Evolutionary conservation across 768 basidiomycete species (phyloP), one percentile per base, ranked within the genome.

Genomic region (Mycena kentingensis): DNA sequence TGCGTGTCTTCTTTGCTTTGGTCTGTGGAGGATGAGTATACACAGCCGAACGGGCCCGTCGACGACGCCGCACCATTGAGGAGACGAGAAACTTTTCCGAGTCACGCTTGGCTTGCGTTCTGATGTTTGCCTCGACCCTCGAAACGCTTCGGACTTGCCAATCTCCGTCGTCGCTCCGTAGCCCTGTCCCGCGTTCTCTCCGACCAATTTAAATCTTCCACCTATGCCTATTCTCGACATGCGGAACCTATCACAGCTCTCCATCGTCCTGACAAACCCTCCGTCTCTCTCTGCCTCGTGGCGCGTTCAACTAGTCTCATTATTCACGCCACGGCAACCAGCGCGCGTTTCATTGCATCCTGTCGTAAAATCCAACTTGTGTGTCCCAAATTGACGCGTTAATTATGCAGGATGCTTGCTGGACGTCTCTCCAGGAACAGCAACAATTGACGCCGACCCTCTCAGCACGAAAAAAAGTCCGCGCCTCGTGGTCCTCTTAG

Each of bases 1-100:
- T 96, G 70, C 94, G 81, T 1, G 93, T 95, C 69, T 93, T 96
- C 70, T 92, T 93, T 25, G 90, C 91, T 71, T 84, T 93, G 12
- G 84, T 90, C 94, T 97, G 57, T 4, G 49, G 10, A 46, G 42
- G 25, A 27, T 58, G 12, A 42, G 41, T n/a, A n/a, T n/a, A n/a
- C 41, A 42, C 41, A 34, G 37, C 22, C 26, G 6, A 36, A 34
- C 22, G 4, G 22, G 32, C 8, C n/a, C n/a, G n/a, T n/a, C n/a
- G n/a, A n/a, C n/a, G n/a, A n/a, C n/a, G n/a, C n/a, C n/a, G n/a
- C n/a, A n/a, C n/a, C n/a, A n/a, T n/a, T n/a, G n/a, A n/a, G n/a
- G n/a, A n/a, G n/a, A n/a, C n/a, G n/a, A n/a, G n/a, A n/a, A n/a
- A n/a, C n/a, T n/a, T n/a, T n/a, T n/a, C n/a, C n/a, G n/a, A n/a